Percentiles rank a stretch among this genome's conserved stretches.
Evolutionary conservation across 225 moss, liverwort and hornwort genomes (phyloP).

Genomic region (Bryum argenteum): DNA sequence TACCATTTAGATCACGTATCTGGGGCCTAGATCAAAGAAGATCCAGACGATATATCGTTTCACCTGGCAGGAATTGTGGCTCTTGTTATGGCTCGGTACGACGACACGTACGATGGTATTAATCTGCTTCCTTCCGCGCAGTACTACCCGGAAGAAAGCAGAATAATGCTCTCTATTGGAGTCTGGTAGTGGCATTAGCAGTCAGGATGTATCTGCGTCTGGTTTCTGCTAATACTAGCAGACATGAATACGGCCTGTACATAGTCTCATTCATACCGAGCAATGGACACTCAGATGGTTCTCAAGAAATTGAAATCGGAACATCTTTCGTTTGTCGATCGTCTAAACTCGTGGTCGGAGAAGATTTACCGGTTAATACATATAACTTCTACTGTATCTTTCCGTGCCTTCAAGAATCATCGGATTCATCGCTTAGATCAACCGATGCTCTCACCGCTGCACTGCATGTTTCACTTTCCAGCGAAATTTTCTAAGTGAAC

Average conservation of each 20-base stretch:
- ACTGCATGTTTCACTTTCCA: conserved; percentile 27
- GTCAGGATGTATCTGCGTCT: not conserved
- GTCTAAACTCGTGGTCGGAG: conserved; percentile 1
- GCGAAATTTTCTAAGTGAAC: not conserved
- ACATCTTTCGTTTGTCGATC: not conserved
- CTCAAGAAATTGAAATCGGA: not conserved
- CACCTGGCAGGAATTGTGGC: conserved; percentile 26
- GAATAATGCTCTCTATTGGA: conserved; percentile 9
- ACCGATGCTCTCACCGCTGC: not conserved
- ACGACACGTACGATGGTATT: not conserved
- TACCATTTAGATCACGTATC: not conserved
- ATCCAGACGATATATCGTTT: not conserved
- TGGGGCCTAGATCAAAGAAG: not conserved
- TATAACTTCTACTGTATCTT: not conserved
- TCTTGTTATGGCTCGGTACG: conserved; percentile 3
- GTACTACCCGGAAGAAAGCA: conserved; percentile 2
- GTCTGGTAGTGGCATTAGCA: not conserved
- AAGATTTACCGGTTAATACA: conserved; percentile 8
- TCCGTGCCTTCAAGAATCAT: not conserved
- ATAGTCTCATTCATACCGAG: conserved; percentile 1
- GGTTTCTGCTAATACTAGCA: conserved; percentile 10
- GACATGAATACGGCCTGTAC: conserved; percentile 2
- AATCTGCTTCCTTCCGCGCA: conserved; percentile 15
- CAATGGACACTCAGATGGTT: not conserved
- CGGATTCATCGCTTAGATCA: not conserved